Conservation (phyloP, 1,284 basidiomycete genomes). For the Rugosomyces carneus region DNA sequence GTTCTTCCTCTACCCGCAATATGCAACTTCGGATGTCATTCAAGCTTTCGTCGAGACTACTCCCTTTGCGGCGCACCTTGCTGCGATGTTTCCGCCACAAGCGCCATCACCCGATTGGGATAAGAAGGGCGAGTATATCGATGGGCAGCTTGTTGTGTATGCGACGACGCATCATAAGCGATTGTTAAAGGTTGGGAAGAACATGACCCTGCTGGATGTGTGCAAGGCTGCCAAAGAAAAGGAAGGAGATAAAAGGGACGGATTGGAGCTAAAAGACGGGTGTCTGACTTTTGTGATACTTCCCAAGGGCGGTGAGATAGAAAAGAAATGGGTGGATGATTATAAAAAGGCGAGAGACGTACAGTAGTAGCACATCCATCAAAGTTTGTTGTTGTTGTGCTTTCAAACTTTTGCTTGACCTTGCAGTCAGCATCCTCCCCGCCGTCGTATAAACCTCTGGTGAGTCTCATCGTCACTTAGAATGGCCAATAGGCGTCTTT, state of each 20-base stretch:
- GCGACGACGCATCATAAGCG: constrained; percentile 73
- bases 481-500: too few species aligned
- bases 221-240: constrained; percentile 57
- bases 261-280: constrained; percentile 82
- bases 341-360: constrained; percentile 62
- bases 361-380: constrained; percentile 1
- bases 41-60: constrained; percentile 83
- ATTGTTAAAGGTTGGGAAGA: constrained; percentile 85
- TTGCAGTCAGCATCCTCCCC: constrained; percentile 25
- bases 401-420: constrained; percentile 20
- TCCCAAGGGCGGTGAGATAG: constrained; percentile 76
- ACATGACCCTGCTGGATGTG: constrained; percentile 79
- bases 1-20: constrained; percentile 90
- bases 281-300: constrained; percentile 83
- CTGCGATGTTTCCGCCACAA: constrained; percentile 74
- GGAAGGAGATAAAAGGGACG: constrained; percentile 63
- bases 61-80: constrained; percentile 75
- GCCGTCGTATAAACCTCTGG: constrained; percentile 39
- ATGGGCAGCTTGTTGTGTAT: constrained; percentile 71
- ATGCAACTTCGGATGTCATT: constrained; percentile 85
- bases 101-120: constrained; percentile 75
- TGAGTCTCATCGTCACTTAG: constrained; percentile 21
- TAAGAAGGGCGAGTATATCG: constrained; percentile 62
- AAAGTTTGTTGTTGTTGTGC: constrained; percentile 33
- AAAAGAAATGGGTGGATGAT: constrained; percentile 85